A percentile compares a stretch with the other conserved stretches of the same genome.
These are phyloP conservation scores for Diaporthe capsici DNA, from an alignment of 2,329 filamentous ascomycete genomes.

Conservation along the genomic window DNA sequence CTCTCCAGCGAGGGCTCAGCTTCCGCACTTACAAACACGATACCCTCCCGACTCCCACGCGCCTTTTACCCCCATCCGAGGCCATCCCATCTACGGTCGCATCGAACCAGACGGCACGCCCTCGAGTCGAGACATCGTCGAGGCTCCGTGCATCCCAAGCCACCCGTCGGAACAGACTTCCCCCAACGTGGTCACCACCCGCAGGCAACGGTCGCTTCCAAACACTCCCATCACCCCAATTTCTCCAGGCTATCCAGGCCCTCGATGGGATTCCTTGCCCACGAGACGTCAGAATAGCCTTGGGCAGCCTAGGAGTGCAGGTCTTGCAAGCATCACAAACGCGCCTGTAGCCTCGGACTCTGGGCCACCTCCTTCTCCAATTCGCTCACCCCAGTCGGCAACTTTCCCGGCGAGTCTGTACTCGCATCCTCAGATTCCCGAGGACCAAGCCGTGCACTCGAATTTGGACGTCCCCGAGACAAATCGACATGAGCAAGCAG, in stretches of 20 bases:
- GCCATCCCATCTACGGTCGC: slow-evolving; percentile 14
- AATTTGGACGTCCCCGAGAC: slow-evolving; percentile 41
- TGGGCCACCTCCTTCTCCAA: slow-evolving; percentile 42
- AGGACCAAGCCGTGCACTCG: slow-evolving; percentile 42
- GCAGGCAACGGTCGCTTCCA: slow-evolving; percentile 42
- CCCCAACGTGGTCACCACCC: slow-evolving; percentile 35
- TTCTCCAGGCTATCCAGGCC: slow-evolving; percentile 33
- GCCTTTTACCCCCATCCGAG: background rate
- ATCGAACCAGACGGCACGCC: slow-evolving; percentile 11
- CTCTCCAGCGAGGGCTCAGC: slow-evolving; percentile 26
- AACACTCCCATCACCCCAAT: slow-evolving; percentile 35
- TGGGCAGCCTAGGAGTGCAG: background rate
- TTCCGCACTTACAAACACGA: slow-evolving; percentile 12
- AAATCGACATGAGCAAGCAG: slow-evolving; percentile 43
- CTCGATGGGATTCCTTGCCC: slow-evolving; percentile 39
- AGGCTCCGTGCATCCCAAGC: slow-evolving; percentile 13
- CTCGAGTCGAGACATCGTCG: background rate
- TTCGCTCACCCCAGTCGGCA: slow-evolving; percentile 45
- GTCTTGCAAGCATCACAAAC: slow-evolving; percentile 23
- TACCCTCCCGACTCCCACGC: slow-evolving; percentile 8
- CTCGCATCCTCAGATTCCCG: slow-evolving; percentile 51
- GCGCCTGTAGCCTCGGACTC: slow-evolving; percentile 33
- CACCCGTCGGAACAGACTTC: slow-evolving; percentile 24
- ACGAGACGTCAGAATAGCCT: slow-evolving; percentile 26
- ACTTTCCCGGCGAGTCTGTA: slow-evolving; percentile 50